phyloP scores from a whole-genome alignment of 805 yeast genomes.

The Metschnikowia proteae region DNA sequence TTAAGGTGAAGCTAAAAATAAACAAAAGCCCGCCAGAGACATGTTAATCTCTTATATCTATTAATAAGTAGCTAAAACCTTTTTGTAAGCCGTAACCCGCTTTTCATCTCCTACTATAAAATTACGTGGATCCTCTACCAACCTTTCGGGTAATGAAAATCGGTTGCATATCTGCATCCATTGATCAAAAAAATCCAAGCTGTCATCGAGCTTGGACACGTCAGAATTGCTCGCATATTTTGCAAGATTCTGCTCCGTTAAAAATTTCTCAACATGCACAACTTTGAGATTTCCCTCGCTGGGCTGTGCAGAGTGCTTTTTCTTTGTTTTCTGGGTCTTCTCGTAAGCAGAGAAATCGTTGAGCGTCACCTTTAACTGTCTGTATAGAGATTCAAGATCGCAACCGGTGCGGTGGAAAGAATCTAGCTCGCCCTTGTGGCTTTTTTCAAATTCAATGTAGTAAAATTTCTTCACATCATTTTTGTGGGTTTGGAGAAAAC shows the following conservation, averaged over 20 bases:
- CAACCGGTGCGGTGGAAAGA: conserved; percentile 6
- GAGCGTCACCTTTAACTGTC: conserved; percentile 26
- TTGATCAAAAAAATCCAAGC: conserved; percentile 17
- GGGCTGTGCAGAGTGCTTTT: background rate
- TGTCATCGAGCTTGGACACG: background rate
- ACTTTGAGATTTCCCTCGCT: conserved; percentile 29
- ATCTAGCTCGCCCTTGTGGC: conserved; percentile 13
- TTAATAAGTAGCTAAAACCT: background rate
- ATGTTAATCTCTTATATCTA: too few species aligned
- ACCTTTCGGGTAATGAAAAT: conserved; percentile 16
- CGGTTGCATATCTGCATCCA: conserved; percentile 30
- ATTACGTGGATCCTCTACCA: conserved; percentile 29
- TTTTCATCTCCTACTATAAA: conserved; percentile 41
- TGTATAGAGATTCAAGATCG: conserved; percentile 22
- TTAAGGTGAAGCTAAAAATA: background rate
- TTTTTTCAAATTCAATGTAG: conserved; percentile 26
- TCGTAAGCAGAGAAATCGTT: conserved; percentile 30
- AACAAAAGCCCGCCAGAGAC: too few species aligned
- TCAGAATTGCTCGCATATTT: background rate
- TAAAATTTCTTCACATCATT: conserved; percentile 24
- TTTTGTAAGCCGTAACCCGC: conserved; percentile 27
- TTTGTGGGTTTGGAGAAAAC: conserved; percentile 29
- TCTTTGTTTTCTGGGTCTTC: conserved; percentile 20
- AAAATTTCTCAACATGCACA: conserved; percentile 22
- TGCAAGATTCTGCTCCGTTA: conserved; percentile 4